Percentiles rank a stretch among this genome's conserved stretches.
Evolutionary conservation across 805 yeast species (phyloP).

Genomic region (Kuraishia capsulata): DNA sequence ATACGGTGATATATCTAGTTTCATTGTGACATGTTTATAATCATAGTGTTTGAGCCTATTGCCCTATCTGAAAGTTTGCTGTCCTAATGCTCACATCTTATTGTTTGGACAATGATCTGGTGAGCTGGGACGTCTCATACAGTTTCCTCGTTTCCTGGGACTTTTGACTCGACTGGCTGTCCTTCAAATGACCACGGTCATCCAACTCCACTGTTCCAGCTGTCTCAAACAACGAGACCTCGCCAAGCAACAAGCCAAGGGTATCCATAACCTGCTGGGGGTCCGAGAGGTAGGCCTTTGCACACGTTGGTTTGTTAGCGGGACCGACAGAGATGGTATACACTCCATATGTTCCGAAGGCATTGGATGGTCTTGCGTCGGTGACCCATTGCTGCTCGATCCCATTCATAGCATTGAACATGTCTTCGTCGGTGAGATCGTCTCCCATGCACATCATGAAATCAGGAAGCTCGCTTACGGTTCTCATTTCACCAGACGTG

Average conservation of each 20-base stretch:
- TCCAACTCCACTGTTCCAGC: conserved; percentile 70
- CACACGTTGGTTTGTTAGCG: conserved; percentile 76
- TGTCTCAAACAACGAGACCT: conserved; percentile 67
- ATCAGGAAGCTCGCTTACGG: conserved; percentile 52
- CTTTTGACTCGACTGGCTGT: conserved; percentile 33
- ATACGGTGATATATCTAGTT: no score
- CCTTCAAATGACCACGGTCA: conserved; percentile 61
- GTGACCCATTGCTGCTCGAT: conserved; percentile 48
- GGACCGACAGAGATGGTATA: conserved; percentile 92
- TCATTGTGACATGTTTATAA: no score
- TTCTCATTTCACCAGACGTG: conserved; percentile 31
- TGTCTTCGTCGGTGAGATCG: conserved; percentile 95
- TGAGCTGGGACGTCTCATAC: no score
- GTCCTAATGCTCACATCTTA: no score
- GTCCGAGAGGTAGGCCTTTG: conserved; percentile 76
- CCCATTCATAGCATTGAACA: conserved; percentile 72
- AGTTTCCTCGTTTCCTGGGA: conserved; percentile 30
- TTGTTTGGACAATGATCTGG: no score
- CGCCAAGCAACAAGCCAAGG: conserved; percentile 71
- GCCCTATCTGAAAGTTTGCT: no score
- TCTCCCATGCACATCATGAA: conserved; percentile 90
- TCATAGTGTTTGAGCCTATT: no score
- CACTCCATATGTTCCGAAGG: conserved; percentile 49
- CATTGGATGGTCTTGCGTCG: conserved; percentile 30
- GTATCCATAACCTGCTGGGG: conserved; percentile 82